Evolutionary conservation across 352 stramenopile species (phyloP), one percentile per base, ranked within the genome.

Genomic region (Pelagophyceae sp.): DNA sequence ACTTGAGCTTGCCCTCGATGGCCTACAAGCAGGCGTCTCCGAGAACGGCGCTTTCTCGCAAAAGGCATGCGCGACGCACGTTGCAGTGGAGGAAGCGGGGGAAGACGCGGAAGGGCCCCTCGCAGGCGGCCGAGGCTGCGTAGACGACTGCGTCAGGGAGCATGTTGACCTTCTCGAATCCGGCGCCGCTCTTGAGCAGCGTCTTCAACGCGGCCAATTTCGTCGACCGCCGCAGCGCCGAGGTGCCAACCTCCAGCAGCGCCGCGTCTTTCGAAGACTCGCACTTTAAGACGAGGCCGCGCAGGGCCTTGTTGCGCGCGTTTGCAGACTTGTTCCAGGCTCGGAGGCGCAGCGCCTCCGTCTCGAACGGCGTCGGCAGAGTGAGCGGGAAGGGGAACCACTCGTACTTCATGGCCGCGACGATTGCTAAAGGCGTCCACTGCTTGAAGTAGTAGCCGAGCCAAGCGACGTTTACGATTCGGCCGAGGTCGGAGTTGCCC

Each of bases 301-400:
- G 3, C 15, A 71, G 61, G 5, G 15, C 61, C 33, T 35, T 37
- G 29, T 3, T 1, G 3, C 61, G 61, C 33, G 3, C 3, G 11
- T 37, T 38, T 3, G 17, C 61, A 27, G 3, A 6, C 29, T 71
- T 6, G 15, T 3, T 6, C 6, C 17, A 25, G 3, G 15, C 15
- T 37, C n/a, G 17, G 61, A 1, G n/a, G 3, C 61, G 61, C 3
- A 40, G 29, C 15, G 5, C 61, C 61, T 17, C 29, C 15, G 11
- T 71, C 61, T 71, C 61, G 61, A 33, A 71, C 29, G 61, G 11
- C 61, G 61, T 40, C 61, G 61, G 61, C 61, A 71, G n/a, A 23
- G 45, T 23, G 45, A 54, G 45, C 11, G 45, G 45, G 23, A 54
- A 54, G 45, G 45, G 45, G 45, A 54, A 54, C 45, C 45, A 54